Percentiles rank a stretch among this genome's conserved stretches.
Evolutionary conservation across 2,329 filamentous ascomycete genomes (phyloP).

Genomic region (Cladophialophora psammophila): DNA sequence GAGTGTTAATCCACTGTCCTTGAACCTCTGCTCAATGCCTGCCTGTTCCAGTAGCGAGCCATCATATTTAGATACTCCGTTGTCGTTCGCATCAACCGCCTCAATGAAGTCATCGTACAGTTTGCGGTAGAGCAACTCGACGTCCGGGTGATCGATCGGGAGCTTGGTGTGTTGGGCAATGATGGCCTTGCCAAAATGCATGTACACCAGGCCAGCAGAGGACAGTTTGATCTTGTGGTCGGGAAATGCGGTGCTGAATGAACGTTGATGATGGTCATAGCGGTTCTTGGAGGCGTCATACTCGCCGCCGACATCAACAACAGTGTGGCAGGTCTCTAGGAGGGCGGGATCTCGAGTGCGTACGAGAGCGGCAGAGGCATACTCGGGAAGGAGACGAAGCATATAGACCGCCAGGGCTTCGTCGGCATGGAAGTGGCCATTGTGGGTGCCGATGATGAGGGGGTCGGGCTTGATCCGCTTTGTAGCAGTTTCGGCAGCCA

Average conservation of each 20-base stretch:
- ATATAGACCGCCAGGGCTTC: conserved; percentile 97
- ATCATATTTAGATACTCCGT: conserved; percentile 87
- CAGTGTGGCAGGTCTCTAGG: conserved; percentile 85
- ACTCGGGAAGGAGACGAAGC: conserved; percentile 85
- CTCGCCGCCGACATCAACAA: conserved; percentile 96
- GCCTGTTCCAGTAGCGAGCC: conserved; percentile 71
- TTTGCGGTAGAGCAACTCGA: conserved; percentile 81
- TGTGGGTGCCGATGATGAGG: conserved; percentile 89
- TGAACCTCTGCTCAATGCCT: conserved; percentile 81
- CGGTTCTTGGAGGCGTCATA: conserved; percentile 80
- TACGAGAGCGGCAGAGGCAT: conserved; percentile 74
- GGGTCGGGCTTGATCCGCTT: conserved; percentile 84
- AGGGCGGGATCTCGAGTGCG: conserved; percentile 84
- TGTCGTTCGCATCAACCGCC: conserved; percentile 96
- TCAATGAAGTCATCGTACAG: conserved; percentile 94
- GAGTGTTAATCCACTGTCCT: conserved; percentile 80
- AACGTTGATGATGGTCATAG: conserved; percentile 97
- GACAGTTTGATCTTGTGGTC: conserved; percentile 85
- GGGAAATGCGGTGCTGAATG: conserved; percentile 86
- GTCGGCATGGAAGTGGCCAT: conserved; percentile 98
- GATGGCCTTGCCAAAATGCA: conserved; percentile 90
- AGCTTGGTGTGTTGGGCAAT: conserved; percentile 72
- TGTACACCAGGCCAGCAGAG: conserved; percentile 90
- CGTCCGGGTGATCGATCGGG: conserved; percentile 68
- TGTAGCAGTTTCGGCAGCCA: conserved; percentile 71